Evolutionary conservation across 768 basidiomycete genomes (phyloP), one percentile per base, ranked within the genome.

Genomic region (Hygrocybe punicea): DNA sequence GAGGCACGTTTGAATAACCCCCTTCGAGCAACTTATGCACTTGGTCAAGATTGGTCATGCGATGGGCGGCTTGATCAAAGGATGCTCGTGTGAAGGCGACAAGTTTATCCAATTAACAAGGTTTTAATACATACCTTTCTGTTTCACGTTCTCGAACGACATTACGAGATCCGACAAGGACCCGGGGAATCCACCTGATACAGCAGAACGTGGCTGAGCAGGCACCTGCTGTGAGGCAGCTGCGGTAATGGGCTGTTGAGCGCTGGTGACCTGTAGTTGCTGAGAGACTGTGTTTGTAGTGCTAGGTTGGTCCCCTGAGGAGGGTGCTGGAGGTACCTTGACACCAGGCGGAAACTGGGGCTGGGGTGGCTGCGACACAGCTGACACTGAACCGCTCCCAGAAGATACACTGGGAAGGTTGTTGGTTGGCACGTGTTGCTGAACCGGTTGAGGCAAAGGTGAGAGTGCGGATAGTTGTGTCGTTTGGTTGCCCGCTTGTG

Each of bases 131-230:
- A 49, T 60, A 94, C 95, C 93, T 71, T 97, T 94, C 78, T 96
- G 93, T 75, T 98, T 98, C 44, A 96, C 93, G 46, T 81, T 89
- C 76, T 98, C 96, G 67, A 98, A 98, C 39, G 92, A 93, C 19
- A 89, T 84, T 39, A 98, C 94, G 53, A 99, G 78, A 68, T 98
- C 96, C 10, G 92, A 91, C 67, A 99, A 69, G 24, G 86, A 92
- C 55, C 86, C 91, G 16, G 91, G 93, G 81, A 87, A 86, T 19
- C 83, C 83, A 21, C 69, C 70, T 9, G 76, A 71, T 21, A 76
- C 64, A 11, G 77, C 63, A 17, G 78, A 67, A 35, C 77, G 78
- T 54, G 71, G 72, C 37, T 69, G 72, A 24, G 70, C 72, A 23
- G 75, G 69, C 47, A 73, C 70, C 56, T 78, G 80, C 57, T 79